phyloP scores from a whole-genome alignment of 192 early-diverging fungal genomes.

The Mortierella hygrophila region DNA sequence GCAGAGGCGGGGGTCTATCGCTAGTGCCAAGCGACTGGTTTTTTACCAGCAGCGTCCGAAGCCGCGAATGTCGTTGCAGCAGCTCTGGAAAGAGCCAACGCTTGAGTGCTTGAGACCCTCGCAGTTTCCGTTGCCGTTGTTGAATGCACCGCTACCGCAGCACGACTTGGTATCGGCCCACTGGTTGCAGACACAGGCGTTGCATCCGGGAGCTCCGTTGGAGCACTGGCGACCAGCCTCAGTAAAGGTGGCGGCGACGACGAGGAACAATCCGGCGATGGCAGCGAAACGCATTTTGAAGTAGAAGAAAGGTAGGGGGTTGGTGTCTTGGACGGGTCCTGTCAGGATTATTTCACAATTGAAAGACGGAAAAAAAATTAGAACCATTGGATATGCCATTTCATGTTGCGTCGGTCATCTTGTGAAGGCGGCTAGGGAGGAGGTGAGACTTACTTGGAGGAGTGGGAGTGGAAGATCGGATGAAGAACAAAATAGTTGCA shows the following conservation, averaged over 20 bases:
- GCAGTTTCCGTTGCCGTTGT: constrained; percentile 28
- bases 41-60: constrained; percentile 30
- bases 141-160: constrained; percentile 8
- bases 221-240: constrained; percentile 23
- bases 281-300: constrained; percentile 22
- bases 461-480: not conserved
- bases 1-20: too few relatives aligned
- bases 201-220: constrained; percentile 23
- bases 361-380: constrained; percentile 9
- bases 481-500: too few relatives aligned
- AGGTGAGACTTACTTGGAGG: too few relatives aligned
- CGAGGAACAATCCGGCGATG: constrained; percentile 18
- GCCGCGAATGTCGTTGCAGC: constrained; percentile 11
- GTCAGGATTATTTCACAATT: constrained; percentile 5
- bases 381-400: constrained; percentile 5
- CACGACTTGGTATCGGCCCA: constrained; percentile 13
- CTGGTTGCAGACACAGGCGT: constrained; percentile 26
- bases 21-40: too few relatives aligned
- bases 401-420: not conserved
- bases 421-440: too few relatives aligned
- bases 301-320: constrained; percentile 6
- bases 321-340: constrained; percentile 3
- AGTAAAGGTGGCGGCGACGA: not conserved
- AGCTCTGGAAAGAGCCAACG: not conserved
- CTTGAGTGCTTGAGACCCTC: constrained; percentile 17